phyloP scores from a whole-genome alignment of 139 green algal genomes.

The Coccomyxa sp. region DNA sequence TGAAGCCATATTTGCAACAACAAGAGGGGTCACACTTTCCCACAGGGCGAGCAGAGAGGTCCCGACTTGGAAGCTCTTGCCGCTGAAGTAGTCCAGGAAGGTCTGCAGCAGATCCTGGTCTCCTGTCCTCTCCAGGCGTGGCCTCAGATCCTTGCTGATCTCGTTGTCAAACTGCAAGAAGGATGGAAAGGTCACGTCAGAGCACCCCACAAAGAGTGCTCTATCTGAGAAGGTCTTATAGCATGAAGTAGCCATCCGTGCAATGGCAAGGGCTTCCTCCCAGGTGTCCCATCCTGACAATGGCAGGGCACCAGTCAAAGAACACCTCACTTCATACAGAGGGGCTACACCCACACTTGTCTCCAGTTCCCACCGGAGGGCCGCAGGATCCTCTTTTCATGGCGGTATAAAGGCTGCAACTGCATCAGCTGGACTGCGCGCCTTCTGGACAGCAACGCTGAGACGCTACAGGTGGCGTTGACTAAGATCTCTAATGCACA shows the following conservation, averaged over 20 bases:
- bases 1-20: background rate
- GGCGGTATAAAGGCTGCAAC: too few relatives aligned
- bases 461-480: background rate
- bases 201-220: too few relatives aligned
- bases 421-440: background rate
- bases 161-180: background rate
- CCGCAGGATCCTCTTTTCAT: too few relatives aligned
- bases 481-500: too few relatives aligned
- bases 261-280: background rate
- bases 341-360: too few relatives aligned
- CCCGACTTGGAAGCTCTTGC: background rate
- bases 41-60: background rate
- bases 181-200: background rate
- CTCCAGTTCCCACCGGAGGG: too few relatives aligned
- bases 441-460: background rate
- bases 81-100: constrained; percentile 4
- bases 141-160: constrained; percentile 2
- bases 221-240: too few relatives aligned
- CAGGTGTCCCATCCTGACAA: too few relatives aligned
- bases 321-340: too few relatives aligned
- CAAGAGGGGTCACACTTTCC: background rate
- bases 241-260: background rate
- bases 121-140: background rate
- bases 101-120: background rate
- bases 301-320: too few relatives aligned